These are phyloP conservation scores for Fusarium sp. DNA, from an alignment of 2,329 filamentous ascomycete genomes.

Conservation along the genomic window DNA sequence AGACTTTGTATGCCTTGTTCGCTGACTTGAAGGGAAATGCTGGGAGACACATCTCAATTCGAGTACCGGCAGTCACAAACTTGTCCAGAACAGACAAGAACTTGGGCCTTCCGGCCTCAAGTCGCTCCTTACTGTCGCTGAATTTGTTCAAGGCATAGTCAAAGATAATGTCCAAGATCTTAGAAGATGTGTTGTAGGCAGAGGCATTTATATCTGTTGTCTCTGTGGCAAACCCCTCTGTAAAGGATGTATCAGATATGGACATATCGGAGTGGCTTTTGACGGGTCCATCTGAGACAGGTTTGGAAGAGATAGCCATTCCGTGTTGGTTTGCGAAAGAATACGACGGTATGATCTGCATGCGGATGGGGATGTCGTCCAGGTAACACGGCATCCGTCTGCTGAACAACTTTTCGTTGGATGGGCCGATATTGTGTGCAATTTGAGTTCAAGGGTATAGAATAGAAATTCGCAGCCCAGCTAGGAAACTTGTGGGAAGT, in stretches of 20 bases:
- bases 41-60: conserved; percentile 40
- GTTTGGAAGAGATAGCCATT: background rate
- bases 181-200: background rate
- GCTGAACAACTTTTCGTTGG: background rate
- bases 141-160: conserved; percentile 18
- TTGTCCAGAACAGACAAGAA: background rate
- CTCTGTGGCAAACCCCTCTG: background rate
- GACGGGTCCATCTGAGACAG: background rate
- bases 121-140: conserved; percentile 4
- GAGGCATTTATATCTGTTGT: background rate
- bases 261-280: background rate
- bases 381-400: background rate
- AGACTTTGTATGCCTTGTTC: conserved; percentile 49
- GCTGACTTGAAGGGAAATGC: conserved; percentile 51
- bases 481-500: background rate
- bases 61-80: background rate
- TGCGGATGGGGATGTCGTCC: background rate
- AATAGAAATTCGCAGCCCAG: background rate
- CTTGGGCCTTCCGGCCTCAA: background rate
- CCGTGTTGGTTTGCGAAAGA: background rate
- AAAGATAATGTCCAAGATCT: conserved; percentile 3
- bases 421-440: background rate
- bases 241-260: background rate
- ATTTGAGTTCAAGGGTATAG: background rate
- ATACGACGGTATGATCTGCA: background rate